Evolutionary conservation across 331 rosid genomes (phyloP), one percentile per base, ranked within the genome.

Genomic region (Pyracantha coccinea): DNA sequence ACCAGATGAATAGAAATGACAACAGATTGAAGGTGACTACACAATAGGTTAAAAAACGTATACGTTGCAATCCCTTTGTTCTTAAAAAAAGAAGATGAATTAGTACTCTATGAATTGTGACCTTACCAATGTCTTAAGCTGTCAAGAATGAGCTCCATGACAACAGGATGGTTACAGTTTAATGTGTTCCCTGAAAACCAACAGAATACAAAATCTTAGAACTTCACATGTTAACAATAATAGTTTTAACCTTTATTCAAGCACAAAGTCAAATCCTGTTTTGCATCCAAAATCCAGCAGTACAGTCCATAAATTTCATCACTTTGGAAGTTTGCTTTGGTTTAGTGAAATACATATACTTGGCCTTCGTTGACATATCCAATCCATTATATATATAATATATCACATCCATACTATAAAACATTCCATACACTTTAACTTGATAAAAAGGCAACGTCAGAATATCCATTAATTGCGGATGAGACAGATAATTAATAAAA

Each of bases 91-190:
- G 45, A 38, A 38, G 45, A 38, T 17, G 45, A 12, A 24, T 12
- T 61, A n/a, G 53, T 47, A 32, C 11, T 63, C 21, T 32, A 5
- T 41, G 35, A 76, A 44, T 38, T 68, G 69, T 60, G 35, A 52
- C 24, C 85, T 38, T 87, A 94, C 99, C 99, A 94, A 87, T 92
- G 99, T 85, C 97, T 89, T 81, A 94, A 88, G 90, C 97, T 94
- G 79, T 92, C 99, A 35, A 94, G 88, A 79, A 94, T 77, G 70
- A 94, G 92, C 81, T 89, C 97, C 97, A 90, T 89, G 81, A 94
- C 97, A 75, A 94, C 90, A 12, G 99, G 97, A 82, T 90, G 97
- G 83, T 92, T 94, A 79, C 97, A 94, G 63, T 90, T 92, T 61
- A 94, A 86, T 79, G 99, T 83, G 90, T 94, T 94, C 69, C 99